Conservation (phyloP, 768 basidiomycete genomes). For the Phylloporus scabripes region DNA sequence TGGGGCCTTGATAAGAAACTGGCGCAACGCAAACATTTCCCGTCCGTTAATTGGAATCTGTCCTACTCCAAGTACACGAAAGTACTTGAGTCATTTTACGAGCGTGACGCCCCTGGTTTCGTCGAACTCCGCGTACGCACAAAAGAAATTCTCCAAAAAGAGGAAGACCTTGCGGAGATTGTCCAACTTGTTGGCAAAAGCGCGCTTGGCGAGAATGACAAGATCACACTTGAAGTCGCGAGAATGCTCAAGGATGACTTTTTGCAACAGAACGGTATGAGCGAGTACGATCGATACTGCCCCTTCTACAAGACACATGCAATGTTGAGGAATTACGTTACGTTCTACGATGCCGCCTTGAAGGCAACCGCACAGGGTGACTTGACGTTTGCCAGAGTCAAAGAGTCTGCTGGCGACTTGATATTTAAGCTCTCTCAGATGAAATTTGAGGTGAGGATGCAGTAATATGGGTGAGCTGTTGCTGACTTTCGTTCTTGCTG, state of each 20-base stretch:
- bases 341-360: conserved; percentile 87
- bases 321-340: conserved; percentile 93
- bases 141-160: conserved; percentile 97
- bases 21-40: conserved; percentile 98
- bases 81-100: conserved; percentile 89
- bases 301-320: conserved; percentile 98
- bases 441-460: conserved; percentile 84
- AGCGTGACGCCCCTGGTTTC: conserved; percentile 88
- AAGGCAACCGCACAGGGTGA: conserved; percentile 81
- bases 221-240: conserved; percentile 96
- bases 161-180: conserved; percentile 97
- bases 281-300: conserved; percentile 94
- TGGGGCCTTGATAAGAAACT: conserved; percentile 99
- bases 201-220: conserved; percentile 94
- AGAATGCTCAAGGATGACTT: conserved; percentile 97
- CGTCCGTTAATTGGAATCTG: conserved; percentile 99
- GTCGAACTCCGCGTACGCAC: conserved; percentile 87
- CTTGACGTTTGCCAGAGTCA: conserved; percentile 80
- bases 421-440: conserved; percentile 98
- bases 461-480: neutral
- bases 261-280: conserved; percentile 98
- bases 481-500: conserved; percentile 6
- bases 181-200: conserved; percentile 99
- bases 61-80: conserved; percentile 99
- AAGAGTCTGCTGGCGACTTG: conserved; percentile 78